Percentiles rank a stretch among this genome's conserved stretches.
phyloP scores from a whole-genome alignment of 495 filamentous ascomycete species.

The Xylaria castorea region DNA sequence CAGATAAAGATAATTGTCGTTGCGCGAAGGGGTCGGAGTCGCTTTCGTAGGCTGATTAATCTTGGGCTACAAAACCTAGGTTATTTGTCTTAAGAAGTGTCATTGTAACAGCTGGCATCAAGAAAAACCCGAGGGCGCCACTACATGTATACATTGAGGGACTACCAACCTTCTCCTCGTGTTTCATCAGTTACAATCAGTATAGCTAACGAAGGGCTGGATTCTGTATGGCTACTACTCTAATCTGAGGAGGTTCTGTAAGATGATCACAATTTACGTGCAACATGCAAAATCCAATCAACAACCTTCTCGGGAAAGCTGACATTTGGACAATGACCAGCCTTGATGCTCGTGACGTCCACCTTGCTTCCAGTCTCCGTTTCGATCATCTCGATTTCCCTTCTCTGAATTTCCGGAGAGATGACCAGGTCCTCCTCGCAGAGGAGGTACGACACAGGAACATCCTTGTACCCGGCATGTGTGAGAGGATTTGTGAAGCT shows the following conservation, averaged over 20 bases:
- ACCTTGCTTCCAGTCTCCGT: slow-evolving; percentile 42
- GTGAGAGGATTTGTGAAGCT: slow-evolving; percentile 43
- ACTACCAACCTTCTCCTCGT: background rate
- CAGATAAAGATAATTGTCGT: too few species aligned
- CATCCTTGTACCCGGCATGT: slow-evolving; percentile 53
- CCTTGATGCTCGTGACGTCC: slow-evolving; percentile 39
- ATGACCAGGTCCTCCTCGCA: slow-evolving; percentile 55
- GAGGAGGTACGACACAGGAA: slow-evolving; percentile 57
- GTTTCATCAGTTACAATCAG: background rate
- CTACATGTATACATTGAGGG: background rate
- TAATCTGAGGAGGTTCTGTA: background rate
- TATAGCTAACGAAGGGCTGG: background rate
- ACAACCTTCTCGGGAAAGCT: slow-evolving; percentile 29
- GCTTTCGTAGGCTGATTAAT: too few species aligned
- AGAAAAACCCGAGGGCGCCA: background rate
- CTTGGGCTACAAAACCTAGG: too few species aligned
- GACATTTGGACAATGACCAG: slow-evolving; percentile 39
- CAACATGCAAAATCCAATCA: slow-evolving; percentile 32
- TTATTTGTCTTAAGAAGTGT: too few species aligned
- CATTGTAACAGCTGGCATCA: too few species aligned
- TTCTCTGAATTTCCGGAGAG: slow-evolving; percentile 44
- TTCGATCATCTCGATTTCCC: slow-evolving; percentile 42
- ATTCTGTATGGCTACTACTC: background rate
- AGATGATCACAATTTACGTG: background rate
- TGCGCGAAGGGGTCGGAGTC: too few species aligned